Evolutionary conservation across 2,329 filamentous ascomycete species (phyloP), one percentile per base, ranked within the genome.

Genomic region (Daldinia sp.): DNA sequence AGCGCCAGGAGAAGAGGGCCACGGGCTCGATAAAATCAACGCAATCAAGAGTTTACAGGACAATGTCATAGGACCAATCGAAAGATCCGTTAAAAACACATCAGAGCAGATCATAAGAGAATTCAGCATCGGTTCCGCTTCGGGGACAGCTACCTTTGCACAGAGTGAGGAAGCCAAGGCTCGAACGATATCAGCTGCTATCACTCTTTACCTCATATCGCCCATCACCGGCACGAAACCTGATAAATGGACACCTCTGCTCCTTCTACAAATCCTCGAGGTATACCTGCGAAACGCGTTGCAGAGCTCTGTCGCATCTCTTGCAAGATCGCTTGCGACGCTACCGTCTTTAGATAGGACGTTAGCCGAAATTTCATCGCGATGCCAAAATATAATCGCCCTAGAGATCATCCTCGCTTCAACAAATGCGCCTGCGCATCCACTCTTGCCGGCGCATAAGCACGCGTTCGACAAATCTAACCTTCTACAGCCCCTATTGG

Each of bases 331-430:
- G 0, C 85, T 99, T 15, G 90, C 91, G 3, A 92, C 93, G 65
- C 85, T 98, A 2, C 93, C 95, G 0, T 91, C 88, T 0, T 85
- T 98, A 33, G 94, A 98, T 54, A 88, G 93, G 58, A 92, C 93
- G 0, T 85, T 98, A 1, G 84, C 88, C 15, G 96, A 98, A 75
- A 89, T 97, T 23, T 92, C 92, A 6, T 89, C 90, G 4, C 87
- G 93, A 51, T 98, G 95, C 77, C 94, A 97, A 78, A 97, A 97
- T 76, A 89, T 98, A 42, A 89, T 97, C n/a, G 93, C 93, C 0
- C 83, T 98, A 2, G 93, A 97, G 81, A 83, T 89, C 1, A 87
- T 98, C 1, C 88, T 98, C 6, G 88, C 89, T 56, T 83, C 84
- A 3, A 90, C 88, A 2, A 90, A 89, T 72, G 84, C 90, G 0